Base-by-base conservation (phyloP, 768 basidiomycete species). In the Boletus fagicola region DNA sequence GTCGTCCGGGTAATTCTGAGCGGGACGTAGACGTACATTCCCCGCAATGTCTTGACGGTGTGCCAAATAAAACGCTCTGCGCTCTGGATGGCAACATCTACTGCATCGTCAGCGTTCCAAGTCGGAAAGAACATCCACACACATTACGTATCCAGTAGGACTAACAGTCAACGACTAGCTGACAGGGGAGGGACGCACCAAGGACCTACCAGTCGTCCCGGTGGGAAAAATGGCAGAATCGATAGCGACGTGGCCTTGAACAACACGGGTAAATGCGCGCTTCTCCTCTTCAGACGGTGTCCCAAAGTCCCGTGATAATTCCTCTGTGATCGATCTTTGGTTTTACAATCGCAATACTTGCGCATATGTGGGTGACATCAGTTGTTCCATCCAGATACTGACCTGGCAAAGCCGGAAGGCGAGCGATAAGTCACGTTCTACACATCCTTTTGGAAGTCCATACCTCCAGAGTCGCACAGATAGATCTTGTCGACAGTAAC, bases 331-430 rank as follows among this genome's bases (percentile, higher is more conserved):
- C 8, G 4, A 9, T n/a, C 39, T 15, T 52, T 26, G 35, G 18
- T 51, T 31, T 50, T 15, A 49, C 6, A 51, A 49, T 33, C 20
- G 16, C 0, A 22, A 24, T 39, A 51, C 82, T 64, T 66, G 88
- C 90, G 86, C 85, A 88, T 58, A 93, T 97, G 42, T 94, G 79
- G 1, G 94, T 96, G 18, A 90, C 90, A 68, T 99, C 97, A 2
- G 96, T 98, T 0, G 96, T 98, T 11, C 96, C 96, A 63, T 98
- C 96, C 35, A 83, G 70, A 74, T 87, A 96, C 73, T 97, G 94
- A 2, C 81, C 88, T 88, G 58, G 18, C 0, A 49, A 48, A 28
- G 5, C 6, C 6, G 4, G 7, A 24, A 20, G 15, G 35, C 1
- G 1, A 47, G 39, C 15, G 45, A 42, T 61, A 12, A 45, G 40